Percentiles rank a stretch among this genome's conserved stretches.
phyloP scores from a whole-genome alignment of 176 grass and related monocot genomes.

The Tuctoria greenei region DNA sequence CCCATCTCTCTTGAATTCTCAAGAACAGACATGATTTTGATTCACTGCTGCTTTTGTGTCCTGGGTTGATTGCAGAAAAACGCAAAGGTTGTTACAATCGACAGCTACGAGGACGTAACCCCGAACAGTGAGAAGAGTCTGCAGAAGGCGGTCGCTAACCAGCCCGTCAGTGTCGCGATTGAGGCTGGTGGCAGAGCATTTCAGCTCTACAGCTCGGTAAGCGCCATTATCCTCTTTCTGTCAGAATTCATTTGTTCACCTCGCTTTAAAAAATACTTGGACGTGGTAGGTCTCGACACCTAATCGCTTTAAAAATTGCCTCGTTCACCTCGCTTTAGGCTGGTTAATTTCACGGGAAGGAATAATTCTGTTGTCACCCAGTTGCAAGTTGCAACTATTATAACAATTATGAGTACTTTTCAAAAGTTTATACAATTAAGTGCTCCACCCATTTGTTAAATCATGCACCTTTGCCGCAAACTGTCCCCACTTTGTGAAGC shows the following conservation, averaged over 20 bases:
- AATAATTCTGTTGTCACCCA: conserved; percentile 13
- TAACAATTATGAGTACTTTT: not conserved
- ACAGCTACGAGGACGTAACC: conserved; percentile 74
- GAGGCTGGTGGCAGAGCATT: conserved; percentile 71
- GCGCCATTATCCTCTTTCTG: not conserved
- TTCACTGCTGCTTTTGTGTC: too few species aligned
- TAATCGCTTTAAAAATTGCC: conserved; percentile 17
- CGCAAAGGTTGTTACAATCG: conserved; percentile 66
- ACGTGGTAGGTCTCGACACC: conserved; percentile 15
- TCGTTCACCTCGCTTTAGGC: not conserved
- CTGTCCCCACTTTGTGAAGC: conserved; percentile 22
- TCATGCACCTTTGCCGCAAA: conserved; percentile 1
- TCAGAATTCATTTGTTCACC: not conserved
- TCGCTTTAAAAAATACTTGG: too few species aligned
- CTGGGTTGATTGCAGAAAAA: conserved; percentile 60
- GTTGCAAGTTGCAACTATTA: conserved; percentile 15
- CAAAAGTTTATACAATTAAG: not conserved
- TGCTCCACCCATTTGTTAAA: conserved; percentile 1
- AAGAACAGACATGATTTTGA: too few species aligned
- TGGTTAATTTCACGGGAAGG: not conserved
- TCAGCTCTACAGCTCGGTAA: conserved; percentile 76
- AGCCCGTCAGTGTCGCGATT: conserved; percentile 78
- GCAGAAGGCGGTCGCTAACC: conserved; percentile 74
- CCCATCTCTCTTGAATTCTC: not conserved
- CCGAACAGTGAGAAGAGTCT: conserved; percentile 57